Conservation (phyloP, 768 basidiomycete species). For the Pleurotus pulmonarius region DNA sequence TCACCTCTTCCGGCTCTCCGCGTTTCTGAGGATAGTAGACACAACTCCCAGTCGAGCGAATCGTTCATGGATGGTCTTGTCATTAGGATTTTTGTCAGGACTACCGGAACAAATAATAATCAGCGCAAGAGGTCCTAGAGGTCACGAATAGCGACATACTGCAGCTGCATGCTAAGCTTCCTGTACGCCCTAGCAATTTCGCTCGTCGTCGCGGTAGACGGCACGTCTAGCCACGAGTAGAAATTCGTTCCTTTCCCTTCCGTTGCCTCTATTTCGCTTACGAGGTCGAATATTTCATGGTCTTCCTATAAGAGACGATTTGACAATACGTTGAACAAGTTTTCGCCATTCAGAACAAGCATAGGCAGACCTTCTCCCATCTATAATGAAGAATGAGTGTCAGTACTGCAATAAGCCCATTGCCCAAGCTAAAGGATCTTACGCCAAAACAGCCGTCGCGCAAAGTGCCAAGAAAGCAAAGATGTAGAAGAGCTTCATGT, state of each 20-base stretch:
- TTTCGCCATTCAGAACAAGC: neutral
- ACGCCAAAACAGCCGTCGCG: conserved; percentile 56
- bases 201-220: conserved; percentile 63
- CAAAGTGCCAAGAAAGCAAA: conserved; percentile 49
- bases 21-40: conserved; percentile 71
- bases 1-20: conserved; percentile 73
- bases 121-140: neutral
- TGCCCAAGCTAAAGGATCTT: conserved; percentile 24
- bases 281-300: conserved; percentile 95
- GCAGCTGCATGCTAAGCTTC: conserved; percentile 84
- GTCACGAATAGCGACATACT: conserved; percentile 51
- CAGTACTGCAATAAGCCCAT: conserved; percentile 32
- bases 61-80: conserved; percentile 79
- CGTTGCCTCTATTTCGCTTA: conserved; percentile 70
- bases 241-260: conserved; percentile 96
- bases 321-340: neutral
- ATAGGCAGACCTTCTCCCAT: conserved; percentile 62
- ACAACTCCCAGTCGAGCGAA: conserved; percentile 93
- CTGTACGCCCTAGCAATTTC: conserved; percentile 91
- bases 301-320: conserved; percentile 60
- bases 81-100: conserved; percentile 92
- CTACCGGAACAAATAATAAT: conserved; percentile 32
- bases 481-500: conserved; percentile 51
- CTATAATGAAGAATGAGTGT: conserved; percentile 57
- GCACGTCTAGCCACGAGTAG: conserved; percentile 89